Evolutionary conservation across 208 protist species (phyloP), one percentile per base, ranked within the genome.

Genomic region (Porcisia deanei): DNA sequence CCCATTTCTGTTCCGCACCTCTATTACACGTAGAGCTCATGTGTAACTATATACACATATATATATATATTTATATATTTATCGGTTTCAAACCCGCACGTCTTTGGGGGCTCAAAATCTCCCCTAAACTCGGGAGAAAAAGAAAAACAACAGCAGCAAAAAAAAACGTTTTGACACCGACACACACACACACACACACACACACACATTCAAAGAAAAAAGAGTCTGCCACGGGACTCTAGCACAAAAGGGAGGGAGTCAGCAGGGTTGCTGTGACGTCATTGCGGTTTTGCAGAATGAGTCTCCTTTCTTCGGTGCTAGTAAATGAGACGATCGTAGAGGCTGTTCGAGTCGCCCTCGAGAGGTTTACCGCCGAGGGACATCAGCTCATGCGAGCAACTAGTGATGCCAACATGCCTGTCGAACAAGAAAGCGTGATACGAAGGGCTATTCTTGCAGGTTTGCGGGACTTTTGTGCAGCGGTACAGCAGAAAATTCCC

Each of bases 251-350:
- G 0, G 47, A 52, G 8, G 10, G 47, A 52, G 0, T 52, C 10
- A 1, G 34, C 22, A 18, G 7, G 39, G 9, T 1, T 12, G 5
- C 22, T 2, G 20, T 49, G 41, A 16, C 8, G 41, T 47, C 22
- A 3, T 37, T 67, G 9, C 14, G 6, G 20, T 45, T 45, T n/a
- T 41, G 34, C 45, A 57, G 6, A 10, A 71, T 71, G 66, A 71
- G 25, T 58, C 22, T 43, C 8, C 41, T 77, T 41, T 22, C 64
- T 49, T n/a, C 55, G n/a, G 54, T 22, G 30, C 30, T 79, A 49
- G 76, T 77, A 34, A 75, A 71, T 34, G 53, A 54, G 72, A 79
- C 81, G 65, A 67, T 76, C 18, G 47, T 76, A 69, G 71, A 75
- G 71, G 66, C 72, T 16, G 67, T 76, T 58, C 79, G 66, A 20